A percentile compares a stretch with the other conserved stretches of the same genome.
Conservation (phyloP, 331 rosid genomes). For the Rhamnella rubrinervis region DNA sequence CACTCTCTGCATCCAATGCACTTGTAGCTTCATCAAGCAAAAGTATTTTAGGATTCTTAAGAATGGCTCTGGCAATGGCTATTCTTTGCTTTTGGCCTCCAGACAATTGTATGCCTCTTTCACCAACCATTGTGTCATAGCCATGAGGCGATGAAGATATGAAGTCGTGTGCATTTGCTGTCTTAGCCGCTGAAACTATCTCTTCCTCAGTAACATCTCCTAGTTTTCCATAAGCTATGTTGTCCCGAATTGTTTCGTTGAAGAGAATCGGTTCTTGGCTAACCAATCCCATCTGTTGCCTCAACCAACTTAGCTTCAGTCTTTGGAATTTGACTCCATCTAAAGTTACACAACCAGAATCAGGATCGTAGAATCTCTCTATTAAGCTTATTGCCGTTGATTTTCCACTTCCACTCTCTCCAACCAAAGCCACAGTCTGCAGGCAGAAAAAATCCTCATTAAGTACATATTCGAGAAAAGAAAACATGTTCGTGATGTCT, state of each 20-base stretch:
- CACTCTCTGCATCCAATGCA: conserved; percentile 67
- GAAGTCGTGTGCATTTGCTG: conserved; percentile 62
- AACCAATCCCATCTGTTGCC: conserved; percentile 63
- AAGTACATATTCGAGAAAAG: background rate
- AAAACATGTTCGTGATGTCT: too few relatives aligned
- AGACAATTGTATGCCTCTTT: conserved; percentile 55
- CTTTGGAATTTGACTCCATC: conserved; percentile 53
- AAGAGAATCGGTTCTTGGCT: conserved; percentile 58
- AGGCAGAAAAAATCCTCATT: background rate
- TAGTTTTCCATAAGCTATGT: conserved; percentile 54
- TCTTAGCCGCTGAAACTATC: conserved; percentile 51
- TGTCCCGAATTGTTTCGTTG: conserved; percentile 57
- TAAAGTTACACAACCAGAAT: conserved; percentile 50
- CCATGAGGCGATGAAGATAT: conserved; percentile 44
- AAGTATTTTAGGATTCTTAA: conserved; percentile 53
- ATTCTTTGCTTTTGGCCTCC: conserved; percentile 71
- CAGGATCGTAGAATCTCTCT: conserved; percentile 56
- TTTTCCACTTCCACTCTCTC: conserved; percentile 71
- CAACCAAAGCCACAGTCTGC: conserved; percentile 61
- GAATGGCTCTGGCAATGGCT: conserved; percentile 61
- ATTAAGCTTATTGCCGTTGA: conserved; percentile 56
- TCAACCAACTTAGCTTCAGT: conserved; percentile 54
- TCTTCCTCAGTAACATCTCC: conserved; percentile 46
- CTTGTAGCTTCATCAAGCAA: conserved; percentile 69
- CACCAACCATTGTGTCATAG: conserved; percentile 53